Percentiles rank a stretch among this genome's conserved stretches.
Evolutionary conservation across 2,329 filamentous ascomycete species (phyloP).

Genomic region (Phoma herbarum): DNA sequence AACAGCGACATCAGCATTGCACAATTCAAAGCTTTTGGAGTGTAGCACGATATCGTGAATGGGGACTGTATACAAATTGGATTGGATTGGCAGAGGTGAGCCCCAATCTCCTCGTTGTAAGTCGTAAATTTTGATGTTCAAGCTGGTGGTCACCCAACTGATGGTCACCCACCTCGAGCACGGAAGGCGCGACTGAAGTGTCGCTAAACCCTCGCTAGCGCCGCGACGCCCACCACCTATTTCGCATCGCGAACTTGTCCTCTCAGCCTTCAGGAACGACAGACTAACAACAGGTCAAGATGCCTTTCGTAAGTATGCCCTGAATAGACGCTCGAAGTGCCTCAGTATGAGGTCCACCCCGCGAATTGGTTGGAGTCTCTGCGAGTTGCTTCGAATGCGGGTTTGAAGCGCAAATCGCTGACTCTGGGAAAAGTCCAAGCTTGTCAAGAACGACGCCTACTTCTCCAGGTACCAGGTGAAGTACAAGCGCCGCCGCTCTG

Average conservation of each 20-base stretch:
- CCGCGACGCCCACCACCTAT: conserved; percentile 22
- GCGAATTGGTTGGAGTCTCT: conserved; percentile 50
- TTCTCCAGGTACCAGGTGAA: conserved; percentile 99
- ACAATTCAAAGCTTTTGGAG: background rate
- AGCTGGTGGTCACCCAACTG: conserved; percentile 12
- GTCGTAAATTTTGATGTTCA: background rate
- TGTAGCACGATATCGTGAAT: background rate
- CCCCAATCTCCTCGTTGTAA: background rate
- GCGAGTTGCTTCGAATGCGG: conserved; percentile 92
- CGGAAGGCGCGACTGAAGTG: conserved; percentile 20
- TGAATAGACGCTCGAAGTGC: conserved; percentile 27
- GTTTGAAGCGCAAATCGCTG: conserved; percentile 99
- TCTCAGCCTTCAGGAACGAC: conserved; percentile 38
- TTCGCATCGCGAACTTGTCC: conserved; percentile 33
- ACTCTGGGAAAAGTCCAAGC: conserved; percentile 92
- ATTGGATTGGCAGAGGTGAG: background rate
- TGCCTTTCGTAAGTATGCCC: conserved; percentile 59
- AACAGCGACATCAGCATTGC: background rate
- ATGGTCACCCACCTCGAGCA: conserved; percentile 38
- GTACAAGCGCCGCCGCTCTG: conserved; percentile 95
- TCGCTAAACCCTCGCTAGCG: conserved; percentile 30
- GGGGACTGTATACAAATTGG: background rate
- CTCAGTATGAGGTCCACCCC: conserved; percentile 37
- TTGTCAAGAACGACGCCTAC: conserved; percentile 98
- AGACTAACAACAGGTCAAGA: conserved; percentile 47